Percentiles rank a stretch among this genome's conserved stretches.
These are phyloP conservation scores for Eucalyptus marginata DNA, from an alignment of 345 rosid genomes.

Conservation along the genomic window DNA sequence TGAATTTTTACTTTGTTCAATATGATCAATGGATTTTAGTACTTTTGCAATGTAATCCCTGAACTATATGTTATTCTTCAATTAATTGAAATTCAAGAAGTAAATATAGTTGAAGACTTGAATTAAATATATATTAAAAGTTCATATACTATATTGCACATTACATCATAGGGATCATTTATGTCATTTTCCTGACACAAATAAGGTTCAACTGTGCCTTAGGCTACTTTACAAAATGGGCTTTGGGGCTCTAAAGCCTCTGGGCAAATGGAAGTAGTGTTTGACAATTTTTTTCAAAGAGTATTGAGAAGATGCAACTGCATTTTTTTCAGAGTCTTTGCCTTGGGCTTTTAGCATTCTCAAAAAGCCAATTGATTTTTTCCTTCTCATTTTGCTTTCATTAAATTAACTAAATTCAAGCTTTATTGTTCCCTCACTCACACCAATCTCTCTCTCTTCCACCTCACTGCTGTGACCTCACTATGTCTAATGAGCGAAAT, in stretches of 20 bases:
- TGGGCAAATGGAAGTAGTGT: not conserved
- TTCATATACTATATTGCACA: too few relatives aligned
- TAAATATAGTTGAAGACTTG: too few relatives aligned
- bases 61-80: too few relatives aligned
- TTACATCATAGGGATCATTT: too few relatives aligned
- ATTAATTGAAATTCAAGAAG: too few relatives aligned
- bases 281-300: not conserved
- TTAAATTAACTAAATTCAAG: not conserved
- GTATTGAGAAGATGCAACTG: not conserved
- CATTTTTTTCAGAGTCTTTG: not conserved
- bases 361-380: not conserved
- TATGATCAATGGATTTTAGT: too few relatives aligned
- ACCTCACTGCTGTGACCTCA: fast-evolving
- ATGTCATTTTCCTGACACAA: not conserved
- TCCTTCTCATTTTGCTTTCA: not conserved
- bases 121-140: too few relatives aligned
- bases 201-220: not conserved
- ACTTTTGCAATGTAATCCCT: too few relatives aligned
- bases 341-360: not conserved
- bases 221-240: not conserved
- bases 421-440: not conserved
- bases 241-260: not conserved
- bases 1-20: too few relatives aligned
- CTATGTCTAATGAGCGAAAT: not conserved
- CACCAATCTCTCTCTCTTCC: not conserved